Conservation (phyloP, 2,329 filamentous ascomycete genomes). For the Fusarium fracticaudum region DNA sequence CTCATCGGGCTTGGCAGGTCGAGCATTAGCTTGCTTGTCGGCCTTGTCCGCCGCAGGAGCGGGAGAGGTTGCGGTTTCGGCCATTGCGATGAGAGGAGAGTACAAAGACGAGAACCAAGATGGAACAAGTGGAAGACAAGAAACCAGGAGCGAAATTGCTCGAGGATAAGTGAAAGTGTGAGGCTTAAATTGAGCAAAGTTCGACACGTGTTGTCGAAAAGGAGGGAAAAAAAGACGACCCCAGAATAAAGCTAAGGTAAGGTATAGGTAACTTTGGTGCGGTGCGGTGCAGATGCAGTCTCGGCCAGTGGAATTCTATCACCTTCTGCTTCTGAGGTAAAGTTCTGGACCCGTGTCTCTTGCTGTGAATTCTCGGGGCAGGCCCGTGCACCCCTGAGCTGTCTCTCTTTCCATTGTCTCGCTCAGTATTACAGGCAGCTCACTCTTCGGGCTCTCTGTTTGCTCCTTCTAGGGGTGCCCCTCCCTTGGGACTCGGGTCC, state of each 20-base stretch:
- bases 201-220: conserved; percentile 34
- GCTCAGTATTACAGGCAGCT: not conserved
- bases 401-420: conserved; percentile 4
- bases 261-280: conserved; percentile 16
- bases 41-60: conserved; percentile 49
- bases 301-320: conserved; percentile 36
- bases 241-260: conserved; percentile 25
- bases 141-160: conserved; percentile 35
- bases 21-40: conserved; percentile 56
- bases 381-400: conserved; percentile 37
- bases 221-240: conserved; percentile 26
- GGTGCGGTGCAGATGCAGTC: conserved; percentile 7
- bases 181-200: conserved; percentile 4
- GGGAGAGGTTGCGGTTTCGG: conserved; percentile 57
- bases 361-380: conserved; percentile 34
- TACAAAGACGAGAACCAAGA: conserved; percentile 7
- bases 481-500: conserved; percentile 31
- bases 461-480: conserved; percentile 18
- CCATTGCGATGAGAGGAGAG: conserved; percentile 51
- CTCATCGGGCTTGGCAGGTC: conserved; percentile 89
- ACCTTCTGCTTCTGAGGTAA: conserved; percentile 35
- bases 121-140: conserved; percentile 22
- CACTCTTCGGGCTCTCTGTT: conserved; percentile 11
- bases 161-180: conserved; percentile 15
- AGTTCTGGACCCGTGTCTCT: conserved; percentile 41